Conservation (phyloP, 2,329 filamentous ascomycete species). For the Colletotrichum tropicale region DNA sequence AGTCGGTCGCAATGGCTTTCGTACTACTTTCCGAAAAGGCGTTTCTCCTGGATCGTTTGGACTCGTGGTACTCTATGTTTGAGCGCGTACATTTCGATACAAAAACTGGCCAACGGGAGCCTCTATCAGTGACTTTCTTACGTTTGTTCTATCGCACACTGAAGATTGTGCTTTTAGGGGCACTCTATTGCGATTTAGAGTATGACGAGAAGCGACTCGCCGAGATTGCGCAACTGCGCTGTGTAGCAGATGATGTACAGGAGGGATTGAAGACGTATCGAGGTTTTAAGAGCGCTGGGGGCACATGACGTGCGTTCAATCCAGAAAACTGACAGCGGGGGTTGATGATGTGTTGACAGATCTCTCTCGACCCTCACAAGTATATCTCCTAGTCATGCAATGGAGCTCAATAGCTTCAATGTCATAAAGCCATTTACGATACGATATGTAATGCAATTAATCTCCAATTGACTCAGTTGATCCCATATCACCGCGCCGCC, state of each 20-base stretch:
- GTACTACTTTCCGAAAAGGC: conserved; percentile 32
- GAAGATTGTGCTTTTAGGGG: conserved; percentile 36
- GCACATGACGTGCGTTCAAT: not conserved
- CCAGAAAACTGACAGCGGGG: not conserved
- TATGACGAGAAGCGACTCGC: conserved; percentile 28
- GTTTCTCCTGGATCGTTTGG: conserved; percentile 32
- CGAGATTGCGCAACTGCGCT: conserved; percentile 35
- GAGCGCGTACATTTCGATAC: conserved; percentile 25
- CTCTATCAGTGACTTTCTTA: conserved; percentile 36
- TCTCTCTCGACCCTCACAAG: not conserved
- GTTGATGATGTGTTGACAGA: not conserved
- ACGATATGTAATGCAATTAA: not conserved
- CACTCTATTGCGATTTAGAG: conserved; percentile 32
- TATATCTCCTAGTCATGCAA: not conserved
- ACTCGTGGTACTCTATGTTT: conserved; percentile 35
- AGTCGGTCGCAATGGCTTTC: conserved; percentile 25
- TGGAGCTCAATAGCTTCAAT: not conserved
- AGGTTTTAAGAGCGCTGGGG: not conserved
- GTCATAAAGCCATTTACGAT: accelerated
- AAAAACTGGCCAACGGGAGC: conserved; percentile 24
- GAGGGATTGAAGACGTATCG: conserved; percentile 35
- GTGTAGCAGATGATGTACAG: conserved; percentile 29
- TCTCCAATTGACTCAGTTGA: not conserved
- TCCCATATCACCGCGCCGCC: conserved; percentile 26
- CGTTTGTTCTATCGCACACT: conserved; percentile 37